Conservation (phyloP, 164 flowering plant species). For the Euptelea pleiosperma region DNA sequence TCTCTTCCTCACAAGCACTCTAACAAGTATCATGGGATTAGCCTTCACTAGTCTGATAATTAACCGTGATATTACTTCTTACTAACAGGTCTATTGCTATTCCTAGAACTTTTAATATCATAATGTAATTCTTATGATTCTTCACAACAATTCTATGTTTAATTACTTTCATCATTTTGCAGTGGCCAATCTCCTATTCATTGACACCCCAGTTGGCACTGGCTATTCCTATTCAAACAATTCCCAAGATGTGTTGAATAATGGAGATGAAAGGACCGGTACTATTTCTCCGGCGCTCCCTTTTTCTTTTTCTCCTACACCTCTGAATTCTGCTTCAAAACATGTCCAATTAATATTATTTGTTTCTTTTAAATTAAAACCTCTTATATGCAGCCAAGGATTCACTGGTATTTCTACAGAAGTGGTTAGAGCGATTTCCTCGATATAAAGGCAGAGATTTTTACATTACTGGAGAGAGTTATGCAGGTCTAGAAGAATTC, state of each 20-base stretch:
- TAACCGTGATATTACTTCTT: too few species aligned
- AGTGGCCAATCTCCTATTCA: slow-evolving; percentile 79
- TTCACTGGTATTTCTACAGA: slow-evolving; percentile 54
- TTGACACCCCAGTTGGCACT: slow-evolving; percentile 89
- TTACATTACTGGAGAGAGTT: slow-evolving; percentile 80
- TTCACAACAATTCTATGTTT: too few species aligned
- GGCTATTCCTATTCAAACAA: slow-evolving; percentile 83
- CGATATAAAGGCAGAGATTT: slow-evolving; percentile 74
- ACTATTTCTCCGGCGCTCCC: slow-evolving; percentile 1
- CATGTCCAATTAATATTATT: not conserved
- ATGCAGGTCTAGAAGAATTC: slow-evolving; percentile 52
- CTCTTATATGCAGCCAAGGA: slow-evolving; percentile 54
- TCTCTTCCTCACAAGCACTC: too few species aligned
- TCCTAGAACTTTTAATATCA: too few species aligned
- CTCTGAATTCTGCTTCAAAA: slow-evolving; percentile 3
- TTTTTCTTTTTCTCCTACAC: not conserved
- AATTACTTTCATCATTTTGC: slow-evolving; percentile 25
- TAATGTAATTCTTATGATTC: too few species aligned
- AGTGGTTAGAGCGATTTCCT: slow-evolving; percentile 82
- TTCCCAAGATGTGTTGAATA: slow-evolving; percentile 54
- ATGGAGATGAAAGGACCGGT: slow-evolving; percentile 88
- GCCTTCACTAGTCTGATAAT: too few species aligned
- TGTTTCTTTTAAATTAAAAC: not conserved
- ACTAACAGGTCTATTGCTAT: too few species aligned
- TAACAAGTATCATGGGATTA: too few species aligned